These are phyloP conservation scores for Phoenix roebelenii DNA, from an alignment of 176 grass and related monocot genomes.

Conservation along the genomic window DNA sequence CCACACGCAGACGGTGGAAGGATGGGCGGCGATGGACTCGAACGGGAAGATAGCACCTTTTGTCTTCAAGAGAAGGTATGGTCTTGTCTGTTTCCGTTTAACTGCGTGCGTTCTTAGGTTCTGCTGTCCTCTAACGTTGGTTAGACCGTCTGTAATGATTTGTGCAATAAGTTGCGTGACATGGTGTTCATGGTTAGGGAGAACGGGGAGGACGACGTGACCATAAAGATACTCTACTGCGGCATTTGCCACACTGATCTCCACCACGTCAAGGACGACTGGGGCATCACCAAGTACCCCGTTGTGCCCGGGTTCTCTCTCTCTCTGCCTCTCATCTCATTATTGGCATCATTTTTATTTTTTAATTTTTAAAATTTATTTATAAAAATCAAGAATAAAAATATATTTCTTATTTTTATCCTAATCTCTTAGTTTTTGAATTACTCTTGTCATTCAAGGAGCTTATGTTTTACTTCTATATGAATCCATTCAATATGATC, in stretches of 20 bases:
- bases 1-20: conserved; percentile 49
- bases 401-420: no score
- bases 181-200: conserved; percentile 13
- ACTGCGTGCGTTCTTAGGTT: neutral
- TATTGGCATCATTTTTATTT: neutral
- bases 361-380: no score
- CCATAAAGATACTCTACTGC: conserved; percentile 65
- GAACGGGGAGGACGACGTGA: conserved; percentile 67
- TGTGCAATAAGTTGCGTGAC: neutral
- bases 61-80: conserved; percentile 66
- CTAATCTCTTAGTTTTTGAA: no score
- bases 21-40: conserved; percentile 67
- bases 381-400: no score
- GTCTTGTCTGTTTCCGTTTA: neutral
- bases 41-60: conserved; percentile 46
- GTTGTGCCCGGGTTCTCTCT: conserved; percentile 47
- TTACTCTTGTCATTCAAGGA: no score
- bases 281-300: conserved; percentile 84
- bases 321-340: neutral
- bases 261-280: conserved; percentile 63
- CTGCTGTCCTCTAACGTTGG: no score
- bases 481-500: no score
- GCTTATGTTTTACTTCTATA: no score
- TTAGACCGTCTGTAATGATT: neutral
- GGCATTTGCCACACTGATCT: conserved; percentile 93